Base-by-base conservation (phyloP, 306 rosid species). In the Cicer judaicum region DNA sequence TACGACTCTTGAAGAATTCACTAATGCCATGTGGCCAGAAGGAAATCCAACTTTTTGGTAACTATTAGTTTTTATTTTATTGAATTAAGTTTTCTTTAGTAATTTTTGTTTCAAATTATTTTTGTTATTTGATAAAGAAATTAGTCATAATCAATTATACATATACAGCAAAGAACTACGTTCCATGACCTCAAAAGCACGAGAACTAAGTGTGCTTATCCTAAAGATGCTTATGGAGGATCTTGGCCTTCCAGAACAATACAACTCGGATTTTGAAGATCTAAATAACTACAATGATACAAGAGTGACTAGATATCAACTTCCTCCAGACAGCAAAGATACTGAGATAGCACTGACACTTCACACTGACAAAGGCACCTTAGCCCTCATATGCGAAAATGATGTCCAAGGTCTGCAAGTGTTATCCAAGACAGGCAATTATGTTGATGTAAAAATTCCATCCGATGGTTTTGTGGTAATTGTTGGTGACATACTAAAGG, bases 21-120 rank as follows among this genome's bases (percentile, higher is more conserved):
- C 89, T 47, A 15, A 70, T 74, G 82, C 82, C 74, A 84, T 88
- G 87, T 88, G 90, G 93, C 86, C 89, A 6, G 79, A 80, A 44
- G 93, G 86, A 40, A 86, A 84, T 79, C 59, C 82, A 16, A 0
- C 60, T 15, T 86, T 88, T 61, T 50, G 88, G 92, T 88, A 42
- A 19, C 11, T 4, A 7, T 14, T 13, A n/a, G 34, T 29, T 29
- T 29, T 29, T 29, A 29, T 29, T 29, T 29, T 29, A 29, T 3
- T 29, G 34, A 29, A 29, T 29, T 29, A 29, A 2, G 34, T 29
- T 29, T 29, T 2, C 34, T 29, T 29, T 29, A 29, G 34, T 29
- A 41, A 13, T 12, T 49, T 13, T 49, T 41, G 44, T 7, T 41
- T 41, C 44, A 41, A 50, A n/a, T 50, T n/a, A n/a, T 49, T 50